Percentiles rank a stretch among this genome's conserved stretches.
phyloP scores from a whole-genome alignment of 108 stramenopile species.

The Parietichytrium sp. region DNA sequence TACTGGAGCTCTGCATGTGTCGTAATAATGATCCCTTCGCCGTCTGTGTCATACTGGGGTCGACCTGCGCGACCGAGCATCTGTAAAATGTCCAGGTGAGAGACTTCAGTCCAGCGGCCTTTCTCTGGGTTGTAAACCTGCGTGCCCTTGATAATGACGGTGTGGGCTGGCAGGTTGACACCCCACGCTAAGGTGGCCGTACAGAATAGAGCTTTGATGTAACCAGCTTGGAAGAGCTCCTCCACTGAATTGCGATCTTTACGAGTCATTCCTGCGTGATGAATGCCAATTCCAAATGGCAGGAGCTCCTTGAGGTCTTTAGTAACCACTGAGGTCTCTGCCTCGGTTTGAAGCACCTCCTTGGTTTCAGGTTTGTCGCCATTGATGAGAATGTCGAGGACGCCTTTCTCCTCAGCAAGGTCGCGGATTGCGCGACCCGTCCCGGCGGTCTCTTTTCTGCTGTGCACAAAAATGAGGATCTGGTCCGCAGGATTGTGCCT shows the following conservation, averaged over 20 bases:
- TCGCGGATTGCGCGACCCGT: constrained; percentile 95
- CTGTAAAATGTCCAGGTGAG: constrained; percentile 93
- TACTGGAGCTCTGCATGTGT: constrained; percentile 96
- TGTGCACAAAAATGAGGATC: constrained; percentile 97
- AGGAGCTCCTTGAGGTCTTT: constrained; percentile 90
- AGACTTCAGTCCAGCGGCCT: constrained; percentile 96
- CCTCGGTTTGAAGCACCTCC: constrained; percentile 81
- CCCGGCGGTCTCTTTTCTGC: constrained; percentile 93
- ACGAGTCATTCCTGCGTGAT: constrained; percentile 95
- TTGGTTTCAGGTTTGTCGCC: constrained; percentile 82
- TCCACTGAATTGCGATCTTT: constrained; percentile 94
- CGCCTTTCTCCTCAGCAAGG: constrained; percentile 83
- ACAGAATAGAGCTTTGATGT: constrained; percentile 88
- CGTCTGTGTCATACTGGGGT: constrained; percentile 95
- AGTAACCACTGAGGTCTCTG: constrained; percentile 70
- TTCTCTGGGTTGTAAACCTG: constrained; percentile 97
- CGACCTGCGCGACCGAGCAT: constrained; percentile 99
- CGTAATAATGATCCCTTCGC: constrained; percentile 98
- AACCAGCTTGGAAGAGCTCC: constrained; percentile 92
- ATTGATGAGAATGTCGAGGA: constrained; percentile 74
- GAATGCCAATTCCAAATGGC: constrained; percentile 92
- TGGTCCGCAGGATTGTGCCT: constrained; percentile 72
- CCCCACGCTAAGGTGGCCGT: constrained; percentile 99
- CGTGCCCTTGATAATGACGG: constrained; percentile 99
- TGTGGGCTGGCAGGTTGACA: constrained; percentile 97